A percentile compares a stretch with the other conserved stretches of the same genome.
Evolutionary conservation across 2,329 filamentous ascomycete species (phyloP).

Genomic region (Parascedosporium putredinis): DNA sequence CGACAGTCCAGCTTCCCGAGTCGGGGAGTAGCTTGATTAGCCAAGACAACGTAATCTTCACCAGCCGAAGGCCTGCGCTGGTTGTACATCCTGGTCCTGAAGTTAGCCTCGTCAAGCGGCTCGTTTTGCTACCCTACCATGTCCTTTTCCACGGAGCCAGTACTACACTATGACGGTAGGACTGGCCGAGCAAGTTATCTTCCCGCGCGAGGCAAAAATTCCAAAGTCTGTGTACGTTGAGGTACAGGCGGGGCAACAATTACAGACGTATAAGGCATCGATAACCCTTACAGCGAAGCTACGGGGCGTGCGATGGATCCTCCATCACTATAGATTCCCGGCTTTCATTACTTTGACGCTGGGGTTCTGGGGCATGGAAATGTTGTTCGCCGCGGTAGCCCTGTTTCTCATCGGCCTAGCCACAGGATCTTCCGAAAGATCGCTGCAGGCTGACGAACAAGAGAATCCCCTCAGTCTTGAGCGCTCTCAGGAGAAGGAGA

Average conservation of each 20-base stretch:
- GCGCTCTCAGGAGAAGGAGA: neutral
- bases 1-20: constrained; percentile 12
- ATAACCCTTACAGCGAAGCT: constrained; percentile 67
- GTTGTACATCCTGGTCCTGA: constrained; percentile 69
- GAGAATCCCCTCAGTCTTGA: neutral
- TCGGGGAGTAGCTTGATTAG: constrained; percentile 21
- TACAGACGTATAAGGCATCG: constrained; percentile 66
- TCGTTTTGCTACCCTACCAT: constrained; percentile 59
- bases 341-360: constrained; percentile 59
- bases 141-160: constrained; percentile 51
- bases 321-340: constrained; percentile 71
- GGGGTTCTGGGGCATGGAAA: constrained; percentile 68
- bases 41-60: constrained; percentile 38
- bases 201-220: constrained; percentile 32
- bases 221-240: constrained; percentile 47
- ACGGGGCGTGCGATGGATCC: constrained; percentile 67
- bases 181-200: constrained; percentile 65
- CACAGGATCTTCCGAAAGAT: constrained; percentile 10
- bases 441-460: constrained; percentile 10
- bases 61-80: constrained; percentile 63
- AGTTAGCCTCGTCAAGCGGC: constrained; percentile 48
- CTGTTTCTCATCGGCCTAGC: constrained; percentile 42
- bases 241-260: constrained; percentile 53
- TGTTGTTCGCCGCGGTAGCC: constrained; percentile 53
- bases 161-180: constrained; percentile 51